A percentile compares a stretch with the other conserved stretches of the same genome.
Conservation (phyloP, 495 filamentous ascomycete species). For the Margaritispora aquatica region DNA sequence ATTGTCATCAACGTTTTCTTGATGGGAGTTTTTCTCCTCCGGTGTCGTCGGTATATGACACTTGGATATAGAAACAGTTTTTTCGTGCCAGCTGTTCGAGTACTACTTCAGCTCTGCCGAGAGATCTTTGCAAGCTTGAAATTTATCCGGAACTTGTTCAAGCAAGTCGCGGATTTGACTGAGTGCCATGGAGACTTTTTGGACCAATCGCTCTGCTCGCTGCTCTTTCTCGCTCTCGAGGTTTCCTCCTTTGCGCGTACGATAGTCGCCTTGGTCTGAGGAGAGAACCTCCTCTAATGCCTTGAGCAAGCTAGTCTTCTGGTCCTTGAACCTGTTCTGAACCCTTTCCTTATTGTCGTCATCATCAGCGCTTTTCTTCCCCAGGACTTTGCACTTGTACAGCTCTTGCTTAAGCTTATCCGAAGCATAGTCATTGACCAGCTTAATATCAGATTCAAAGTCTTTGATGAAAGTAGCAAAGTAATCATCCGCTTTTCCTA, state of each 20-base stretch:
- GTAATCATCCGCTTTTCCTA: constrained; percentile 23
- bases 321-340: constrained; percentile 18
- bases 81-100: no score
- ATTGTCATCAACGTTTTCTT: no score
- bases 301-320: constrained; percentile 4
- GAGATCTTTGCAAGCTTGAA: constrained; percentile 10
- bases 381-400: constrained; percentile 27
- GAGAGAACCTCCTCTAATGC: constrained; percentile 3
- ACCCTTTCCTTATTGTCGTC: constrained; percentile 12
- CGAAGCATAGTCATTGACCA: constrained; percentile 24
- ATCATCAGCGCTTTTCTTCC: constrained; percentile 18
- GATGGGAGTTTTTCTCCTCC: no score
- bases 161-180: constrained; percentile 8
- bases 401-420: constrained; percentile 23
- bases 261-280: constrained; percentile 17
- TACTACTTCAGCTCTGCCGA: constrained; percentile 13
- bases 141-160: background rate
- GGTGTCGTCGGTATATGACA: no score
- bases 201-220: constrained; percentile 11
- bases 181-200: constrained; percentile 9
- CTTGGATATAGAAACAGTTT: no score
- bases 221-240: constrained; percentile 9
- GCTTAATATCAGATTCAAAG: constrained; percentile 23
- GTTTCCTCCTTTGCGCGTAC: background rate
- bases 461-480: constrained; percentile 25